These are phyloP conservation scores for Lophium mytilinum DNA, from an alignment of 495 filamentous ascomycete genomes.

Conservation along the genomic window DNA sequence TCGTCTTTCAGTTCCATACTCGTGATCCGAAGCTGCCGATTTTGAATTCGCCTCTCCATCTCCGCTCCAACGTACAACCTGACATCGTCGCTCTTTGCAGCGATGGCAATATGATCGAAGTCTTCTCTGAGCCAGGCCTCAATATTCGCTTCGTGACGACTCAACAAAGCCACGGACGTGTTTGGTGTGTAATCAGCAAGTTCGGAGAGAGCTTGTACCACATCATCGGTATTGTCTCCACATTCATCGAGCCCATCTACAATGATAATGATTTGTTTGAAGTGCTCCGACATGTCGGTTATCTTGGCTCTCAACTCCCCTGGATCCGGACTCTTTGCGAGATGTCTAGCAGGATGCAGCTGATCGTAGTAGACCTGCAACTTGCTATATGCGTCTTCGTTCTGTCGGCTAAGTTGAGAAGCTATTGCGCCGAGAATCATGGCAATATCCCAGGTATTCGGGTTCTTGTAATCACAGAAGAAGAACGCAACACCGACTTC, in stretches of 20 bases:
- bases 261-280: slow-evolving; percentile 23
- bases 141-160: background rate
- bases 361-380: slow-evolving; percentile 22
- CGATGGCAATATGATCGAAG: background rate
- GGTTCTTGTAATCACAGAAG: slow-evolving; percentile 38
- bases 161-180: background rate
- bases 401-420: slow-evolving; percentile 31
- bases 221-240: background rate
- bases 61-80: slow-evolving; percentile 30
- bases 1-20: slow-evolving; percentile 27
- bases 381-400: slow-evolving; percentile 27
- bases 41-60: slow-evolving; percentile 26
- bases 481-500: slow-evolving; percentile 32
- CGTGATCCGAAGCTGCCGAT: slow-evolving; percentile 18
- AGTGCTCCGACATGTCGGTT: slow-evolving; percentile 14
- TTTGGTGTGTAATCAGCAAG: background rate
- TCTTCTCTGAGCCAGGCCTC: background rate
- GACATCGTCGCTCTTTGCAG: background rate
- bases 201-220: background rate
- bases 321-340: too few relatives aligned
- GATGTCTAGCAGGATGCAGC: background rate
- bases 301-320: slow-evolving; percentile 14
- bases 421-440: slow-evolving; percentile 33
- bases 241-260: slow-evolving; percentile 34
- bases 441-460: slow-evolving; percentile 18